These are phyloP conservation scores for Chenopodium formosanum DNA, from an alignment of 148 eudicot genomes.

Conservation along the genomic window DNA sequence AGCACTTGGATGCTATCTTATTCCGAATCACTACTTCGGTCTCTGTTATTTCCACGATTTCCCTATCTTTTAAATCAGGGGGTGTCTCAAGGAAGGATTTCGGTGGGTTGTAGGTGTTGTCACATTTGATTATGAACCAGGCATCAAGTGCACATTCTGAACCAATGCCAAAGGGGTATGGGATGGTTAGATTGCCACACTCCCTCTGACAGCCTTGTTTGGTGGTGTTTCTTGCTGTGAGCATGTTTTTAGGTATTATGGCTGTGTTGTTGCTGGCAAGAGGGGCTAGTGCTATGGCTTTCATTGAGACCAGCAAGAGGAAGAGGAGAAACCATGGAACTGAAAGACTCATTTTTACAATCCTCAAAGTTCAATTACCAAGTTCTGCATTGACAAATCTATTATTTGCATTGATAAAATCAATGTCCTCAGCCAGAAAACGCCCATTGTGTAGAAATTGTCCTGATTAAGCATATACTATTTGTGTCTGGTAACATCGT, in stretches of 20 bases:
- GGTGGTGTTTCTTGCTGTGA: conserved; percentile 23
- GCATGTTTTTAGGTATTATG: conserved; percentile 21
- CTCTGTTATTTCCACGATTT: conserved; percentile 8
- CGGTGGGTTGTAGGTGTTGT: not conserved
- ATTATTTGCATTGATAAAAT: too few species aligned
- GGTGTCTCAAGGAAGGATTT: conserved; percentile 1
- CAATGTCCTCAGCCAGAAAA: too few species aligned
- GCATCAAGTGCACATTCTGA: not conserved
- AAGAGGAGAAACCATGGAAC: not conserved
- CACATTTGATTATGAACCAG: not conserved
- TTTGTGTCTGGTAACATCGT: too few species aligned
- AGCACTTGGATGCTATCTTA: not conserved
- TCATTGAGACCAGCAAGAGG: not conserved
- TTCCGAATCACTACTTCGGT: not conserved
- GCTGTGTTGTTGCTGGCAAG: not conserved
- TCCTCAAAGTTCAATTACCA: too few species aligned
- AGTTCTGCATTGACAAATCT: too few species aligned
- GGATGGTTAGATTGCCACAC: conserved; percentile 29
- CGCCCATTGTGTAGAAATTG: too few species aligned
- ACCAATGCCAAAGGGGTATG: conserved; percentile 15
- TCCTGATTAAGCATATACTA: too few species aligned
- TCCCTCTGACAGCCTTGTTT: conserved; percentile 24
- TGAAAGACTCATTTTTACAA: too few species aligned
- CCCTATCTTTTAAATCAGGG: not conserved
- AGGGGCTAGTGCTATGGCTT: not conserved